phyloP scores from a whole-genome alignment of 768 basidiomycete genomes.

The Russula dissimulans region DNA sequence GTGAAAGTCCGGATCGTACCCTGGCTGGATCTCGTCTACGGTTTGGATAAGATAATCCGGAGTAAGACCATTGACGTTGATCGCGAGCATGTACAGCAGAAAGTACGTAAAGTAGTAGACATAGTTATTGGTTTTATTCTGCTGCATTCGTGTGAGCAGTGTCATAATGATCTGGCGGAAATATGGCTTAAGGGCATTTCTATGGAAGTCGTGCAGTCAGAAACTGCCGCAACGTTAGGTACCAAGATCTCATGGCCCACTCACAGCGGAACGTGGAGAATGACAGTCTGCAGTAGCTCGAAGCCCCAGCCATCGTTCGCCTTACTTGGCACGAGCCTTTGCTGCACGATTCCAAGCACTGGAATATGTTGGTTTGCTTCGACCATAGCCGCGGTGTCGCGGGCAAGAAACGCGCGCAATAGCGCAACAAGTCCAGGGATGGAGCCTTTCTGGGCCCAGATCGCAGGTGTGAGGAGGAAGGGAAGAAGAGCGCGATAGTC shows the following conservation, averaged over 20 bases:
- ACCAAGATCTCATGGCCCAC: slow-evolving; percentile 25
- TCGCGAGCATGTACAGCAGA: slow-evolving; percentile 63
- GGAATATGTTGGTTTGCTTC: slow-evolving; percentile 61
- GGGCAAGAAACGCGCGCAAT: slow-evolving; percentile 70
- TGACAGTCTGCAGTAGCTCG: slow-evolving; percentile 73
- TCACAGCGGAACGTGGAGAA: slow-evolving; percentile 66
- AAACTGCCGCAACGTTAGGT: background rate
- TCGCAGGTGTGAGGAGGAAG: slow-evolving; percentile 71
- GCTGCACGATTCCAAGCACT: slow-evolving; percentile 83
- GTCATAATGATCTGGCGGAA: slow-evolving; percentile 68
- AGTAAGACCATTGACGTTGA: slow-evolving; percentile 61
- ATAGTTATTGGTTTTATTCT: slow-evolving; percentile 83
- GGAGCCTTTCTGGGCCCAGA: slow-evolving; percentile 92
- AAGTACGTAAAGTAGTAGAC: slow-evolving; percentile 76
- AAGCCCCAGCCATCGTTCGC: slow-evolving; percentile 87
- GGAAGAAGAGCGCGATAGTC: slow-evolving; percentile 75
- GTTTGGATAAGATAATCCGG: slow-evolving; percentile 74
- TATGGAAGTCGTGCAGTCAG: slow-evolving; percentile 24
- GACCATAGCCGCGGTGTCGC: slow-evolving; percentile 62
- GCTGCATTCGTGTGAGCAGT: slow-evolving; percentile 77
- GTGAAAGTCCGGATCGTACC: slow-evolving; percentile 38
- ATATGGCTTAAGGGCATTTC: slow-evolving; percentile 58
- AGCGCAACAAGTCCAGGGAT: slow-evolving; percentile 89
- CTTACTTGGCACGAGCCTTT: slow-evolving; percentile 81
- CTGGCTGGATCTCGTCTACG: slow-evolving; percentile 76